Evolutionary conservation across 495 filamentous ascomycete species (phyloP).

Genomic region (Friedmanniomyces simplex): DNA sequence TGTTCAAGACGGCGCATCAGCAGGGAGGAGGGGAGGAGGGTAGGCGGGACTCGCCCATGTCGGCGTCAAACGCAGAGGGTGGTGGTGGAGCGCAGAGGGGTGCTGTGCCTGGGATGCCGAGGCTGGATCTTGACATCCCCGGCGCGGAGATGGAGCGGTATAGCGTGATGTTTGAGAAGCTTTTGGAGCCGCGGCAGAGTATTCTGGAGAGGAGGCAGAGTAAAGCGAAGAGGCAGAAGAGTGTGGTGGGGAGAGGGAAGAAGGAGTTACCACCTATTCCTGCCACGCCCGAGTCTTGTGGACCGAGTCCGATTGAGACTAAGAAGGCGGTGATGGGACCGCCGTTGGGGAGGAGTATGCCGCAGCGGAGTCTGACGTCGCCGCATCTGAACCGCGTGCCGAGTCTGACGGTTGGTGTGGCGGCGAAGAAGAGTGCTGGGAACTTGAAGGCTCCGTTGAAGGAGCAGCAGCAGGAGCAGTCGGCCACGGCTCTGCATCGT

Average conservation of each 20-base stretch:
- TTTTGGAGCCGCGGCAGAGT: slow-evolving; percentile 45
- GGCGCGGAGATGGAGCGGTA: slow-evolving; percentile 75
- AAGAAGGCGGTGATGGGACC: not conserved
- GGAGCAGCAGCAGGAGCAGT: not conserved
- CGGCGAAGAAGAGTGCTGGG: not conserved
- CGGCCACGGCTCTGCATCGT: slow-evolving; percentile 1
- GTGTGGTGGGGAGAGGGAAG: slow-evolving; percentile 27
- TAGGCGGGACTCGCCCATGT: not conserved
- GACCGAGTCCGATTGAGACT: not conserved
- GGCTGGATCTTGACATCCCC: slow-evolving; percentile 71
- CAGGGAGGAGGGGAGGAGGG: not conserved
- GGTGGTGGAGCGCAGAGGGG: not conserved
- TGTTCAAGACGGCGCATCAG: not conserved
- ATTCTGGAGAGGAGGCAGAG: slow-evolving; percentile 59
- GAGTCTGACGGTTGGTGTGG: not conserved
- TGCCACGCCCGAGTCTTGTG: not conserved
- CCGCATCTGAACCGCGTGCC: slow-evolving; percentile 6
- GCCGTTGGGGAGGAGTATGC: not conserved
- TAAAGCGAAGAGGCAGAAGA: slow-evolving; percentile 53
- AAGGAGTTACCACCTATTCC: not conserved
- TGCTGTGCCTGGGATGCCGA: slow-evolving; percentile 4
- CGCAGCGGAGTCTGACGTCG: slow-evolving; percentile 7
- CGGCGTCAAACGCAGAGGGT: not conserved
- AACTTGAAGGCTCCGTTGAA: not conserved
- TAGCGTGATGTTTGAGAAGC: slow-evolving; percentile 83